A percentile compares a stretch with the other conserved stretches of the same genome.
These are phyloP conservation scores for Moricandia arvensis DNA, from an alignment of 345 rosid genomes.

Conservation along the genomic window DNA sequence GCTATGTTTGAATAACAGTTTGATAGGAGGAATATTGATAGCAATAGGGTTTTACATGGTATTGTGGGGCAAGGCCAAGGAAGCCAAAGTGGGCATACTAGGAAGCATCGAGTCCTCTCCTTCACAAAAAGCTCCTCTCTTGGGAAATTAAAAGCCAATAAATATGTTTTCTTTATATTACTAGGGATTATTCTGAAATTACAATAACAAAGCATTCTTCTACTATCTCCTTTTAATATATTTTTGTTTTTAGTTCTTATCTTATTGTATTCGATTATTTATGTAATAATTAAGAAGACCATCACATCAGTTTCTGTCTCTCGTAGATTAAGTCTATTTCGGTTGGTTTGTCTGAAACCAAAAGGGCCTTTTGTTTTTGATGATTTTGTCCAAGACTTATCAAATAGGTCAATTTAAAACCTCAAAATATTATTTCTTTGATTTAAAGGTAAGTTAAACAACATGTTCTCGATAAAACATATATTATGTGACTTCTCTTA, in stretches of 20 bases:
- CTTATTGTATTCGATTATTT: background rate
- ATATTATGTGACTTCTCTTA: too few relatives aligned
- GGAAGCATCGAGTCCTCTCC: slow-evolving; percentile 30
- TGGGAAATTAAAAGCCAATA: slow-evolving; percentile 40
- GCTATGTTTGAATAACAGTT: slow-evolving; percentile 38
- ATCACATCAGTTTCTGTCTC: background rate
- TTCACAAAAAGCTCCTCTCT: slow-evolving; percentile 47
- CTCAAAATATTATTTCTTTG: background rate
- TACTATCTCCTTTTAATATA: background rate
- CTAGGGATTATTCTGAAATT: background rate
- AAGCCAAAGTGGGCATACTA: slow-evolving; percentile 40
- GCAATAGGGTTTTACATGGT: slow-evolving; percentile 74
- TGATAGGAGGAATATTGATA: slow-evolving; percentile 65
- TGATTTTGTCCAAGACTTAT: background rate
- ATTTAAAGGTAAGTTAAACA: too few relatives aligned
- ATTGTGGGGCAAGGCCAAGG: slow-evolving; percentile 83
- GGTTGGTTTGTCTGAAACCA: background rate
- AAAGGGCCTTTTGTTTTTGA: background rate
- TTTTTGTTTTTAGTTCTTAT: background rate
- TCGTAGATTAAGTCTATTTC: background rate
- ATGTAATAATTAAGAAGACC: background rate
- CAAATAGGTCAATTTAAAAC: background rate
- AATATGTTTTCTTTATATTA: background rate
- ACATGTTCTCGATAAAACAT: too few relatives aligned
- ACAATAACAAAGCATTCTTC: background rate